phyloP scores from a whole-genome alignment of 345 rosid genomes.

The Durio zibethinus region DNA sequence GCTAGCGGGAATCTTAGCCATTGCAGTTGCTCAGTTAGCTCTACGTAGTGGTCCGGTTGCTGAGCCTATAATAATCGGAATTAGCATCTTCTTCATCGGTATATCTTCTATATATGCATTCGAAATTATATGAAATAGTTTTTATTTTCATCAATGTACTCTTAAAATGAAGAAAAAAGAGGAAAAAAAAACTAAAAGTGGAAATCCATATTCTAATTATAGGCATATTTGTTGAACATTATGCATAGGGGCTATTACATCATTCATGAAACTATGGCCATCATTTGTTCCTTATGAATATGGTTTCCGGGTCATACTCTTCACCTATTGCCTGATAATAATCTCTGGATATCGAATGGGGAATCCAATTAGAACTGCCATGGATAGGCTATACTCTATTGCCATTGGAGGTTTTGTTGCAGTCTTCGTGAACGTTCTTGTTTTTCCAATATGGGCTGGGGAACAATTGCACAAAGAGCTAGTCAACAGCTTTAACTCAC shows the following conservation, averaged over 20 bases:
- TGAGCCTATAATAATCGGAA: slow-evolving; percentile 59
- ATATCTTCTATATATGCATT: slow-evolving; percentile 6
- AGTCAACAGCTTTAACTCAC: slow-evolving; percentile 40
- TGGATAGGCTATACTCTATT: slow-evolving; percentile 62
- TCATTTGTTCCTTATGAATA: slow-evolving; percentile 61
- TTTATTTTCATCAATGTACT: not conserved
- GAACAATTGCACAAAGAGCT: slow-evolving; percentile 57
- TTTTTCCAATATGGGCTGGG: slow-evolving; percentile 63
- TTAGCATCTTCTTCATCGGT: slow-evolving; percentile 63
- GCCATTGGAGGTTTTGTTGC: slow-evolving; percentile 66
- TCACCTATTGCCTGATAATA: slow-evolving; percentile 64
- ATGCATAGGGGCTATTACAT: slow-evolving; percentile 49
- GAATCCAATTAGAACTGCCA: slow-evolving; percentile 50
- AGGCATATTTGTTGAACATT: not conserved
- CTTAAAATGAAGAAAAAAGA: not conserved
- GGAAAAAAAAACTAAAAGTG: not conserved
- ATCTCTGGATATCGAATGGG: slow-evolving; percentile 64
- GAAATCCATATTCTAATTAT: not conserved
- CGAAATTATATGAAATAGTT: not conserved
- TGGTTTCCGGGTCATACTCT: slow-evolving; percentile 57
- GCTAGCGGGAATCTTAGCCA: slow-evolving; percentile 58
- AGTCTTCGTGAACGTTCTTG: slow-evolving; percentile 56
- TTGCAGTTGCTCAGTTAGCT: slow-evolving; percentile 43
- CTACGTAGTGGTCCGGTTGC: slow-evolving; percentile 35
- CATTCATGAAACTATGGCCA: slow-evolving; percentile 66